Evolutionary conservation across 2,329 filamentous ascomycete species (phyloP), one percentile per base, ranked within the genome.

Genomic region (Aureobasidium pullulans): DNA sequence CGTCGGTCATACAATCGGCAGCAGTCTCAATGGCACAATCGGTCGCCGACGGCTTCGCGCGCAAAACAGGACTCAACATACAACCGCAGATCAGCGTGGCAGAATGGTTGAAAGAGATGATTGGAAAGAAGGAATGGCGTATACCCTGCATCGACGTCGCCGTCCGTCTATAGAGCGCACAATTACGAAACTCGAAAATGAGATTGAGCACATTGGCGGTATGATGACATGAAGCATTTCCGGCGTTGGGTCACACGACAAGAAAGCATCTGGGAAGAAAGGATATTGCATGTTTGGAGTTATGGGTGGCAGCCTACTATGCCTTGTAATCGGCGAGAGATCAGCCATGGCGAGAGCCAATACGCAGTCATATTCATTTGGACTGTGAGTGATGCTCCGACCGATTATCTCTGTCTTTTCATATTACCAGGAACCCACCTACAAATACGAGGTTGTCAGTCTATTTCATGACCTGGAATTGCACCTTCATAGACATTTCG

Each of bases 61-160:
- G 74, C 19, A 74, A 71, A 58, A 71, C 70, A 63, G 64, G 63
- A 47, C 62, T 75, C 50, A 77, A 80, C 6, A 86, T 87, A 72
- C 49, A 88, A 0, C 86, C 88, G 72, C 49, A 88, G 0, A 86
- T 89, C 0, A 78, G 92, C 50, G 90, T 89, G 0, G 79, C 93
- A 60, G 91, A 95, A 73, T 96, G 92, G 91, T 74, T 96, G 61
- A 82, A 91, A 66, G 91, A 85, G 68, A 73, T 96, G 53, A 73
- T 96, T 53, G 92, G 91, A 4, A 84, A 84, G 73, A 84, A 88
- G 67, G 92, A 96, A 72, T 96, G 93, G 89, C 84, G 88, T 66
- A 83, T 99, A 64, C 90, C 93, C 60, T 96, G 92, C 72, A 81
- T 99, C 73, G 91, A 96, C 73, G 83, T 97, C 32, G 86, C 92